Percentiles rank a stretch among this genome's conserved stretches.
phyloP scores from a whole-genome alignment of 805 yeast genomes.

The Clavispora santaluciae region DNA sequence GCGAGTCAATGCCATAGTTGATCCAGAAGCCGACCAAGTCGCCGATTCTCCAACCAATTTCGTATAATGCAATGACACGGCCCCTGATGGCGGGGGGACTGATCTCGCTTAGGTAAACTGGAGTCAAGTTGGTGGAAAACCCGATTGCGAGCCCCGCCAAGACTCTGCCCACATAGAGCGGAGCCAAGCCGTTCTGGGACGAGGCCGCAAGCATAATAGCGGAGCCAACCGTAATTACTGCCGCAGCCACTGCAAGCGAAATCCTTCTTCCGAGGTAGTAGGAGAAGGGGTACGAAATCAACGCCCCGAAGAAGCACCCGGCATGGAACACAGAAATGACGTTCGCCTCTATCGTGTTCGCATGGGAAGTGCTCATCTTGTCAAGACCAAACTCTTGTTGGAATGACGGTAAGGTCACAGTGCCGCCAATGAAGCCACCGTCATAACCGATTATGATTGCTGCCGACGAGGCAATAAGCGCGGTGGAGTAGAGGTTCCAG shows the following conservation, averaged over 20 bases:
- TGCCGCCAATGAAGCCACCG: conserved; percentile 39
- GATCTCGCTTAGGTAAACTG: conserved; percentile 32
- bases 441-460: conserved; percentile 40
- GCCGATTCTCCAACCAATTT: conserved; percentile 37
- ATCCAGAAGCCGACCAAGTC: conserved; percentile 39
- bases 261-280: conserved; percentile 30
- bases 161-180: conserved; percentile 35
- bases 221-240: conserved; percentile 30
- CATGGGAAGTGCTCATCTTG: conserved; percentile 16
- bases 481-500: conserved; percentile 29
- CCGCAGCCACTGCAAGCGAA: conserved; percentile 29
- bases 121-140: conserved; percentile 32
- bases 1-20: conserved; percentile 28
- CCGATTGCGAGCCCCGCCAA: conserved; percentile 35
- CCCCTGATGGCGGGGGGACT: conserved; percentile 35
- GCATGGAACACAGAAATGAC: conserved; percentile 37
- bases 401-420: conserved; percentile 31
- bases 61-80: conserved; percentile 26
- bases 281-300: conserved; percentile 32
- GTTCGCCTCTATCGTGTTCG: conserved; percentile 24
- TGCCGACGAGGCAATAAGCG: conserved; percentile 34
- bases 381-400: conserved; percentile 29
- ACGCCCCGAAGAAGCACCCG: conserved; percentile 37
- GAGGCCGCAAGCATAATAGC: conserved; percentile 33
- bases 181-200: conserved; percentile 25